phyloP scores from a whole-genome alignment of 2,329 filamentous ascomycete genomes.

The Lachnellula hyalina region DNA sequence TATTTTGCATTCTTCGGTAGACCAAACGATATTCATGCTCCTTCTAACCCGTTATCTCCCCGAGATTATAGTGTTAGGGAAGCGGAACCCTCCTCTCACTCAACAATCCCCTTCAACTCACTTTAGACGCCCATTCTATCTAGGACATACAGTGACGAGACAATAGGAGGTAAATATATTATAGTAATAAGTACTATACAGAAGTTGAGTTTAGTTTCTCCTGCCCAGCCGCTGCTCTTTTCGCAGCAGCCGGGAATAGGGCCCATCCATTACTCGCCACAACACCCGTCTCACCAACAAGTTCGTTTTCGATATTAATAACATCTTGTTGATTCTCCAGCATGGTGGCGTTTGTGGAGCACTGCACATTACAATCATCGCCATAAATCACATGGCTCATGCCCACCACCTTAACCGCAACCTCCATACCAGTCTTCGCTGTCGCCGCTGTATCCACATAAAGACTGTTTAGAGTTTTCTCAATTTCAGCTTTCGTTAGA shows the following conservation, averaged over 20 bases:
- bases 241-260: background rate
- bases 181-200: too few species aligned
- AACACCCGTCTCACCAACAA: background rate
- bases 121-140: too few species aligned
- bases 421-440: background rate
- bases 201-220: too few species aligned
- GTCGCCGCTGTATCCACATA: conserved; percentile 1
- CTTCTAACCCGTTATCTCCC: too few species aligned
- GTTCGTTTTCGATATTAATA: background rate
- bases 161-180: too few species aligned
- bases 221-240: background rate
- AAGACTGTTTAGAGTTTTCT: background rate
- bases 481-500: background rate
- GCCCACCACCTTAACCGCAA: background rate
- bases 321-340: conserved; percentile 13
- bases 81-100: too few species aligned
- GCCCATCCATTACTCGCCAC: background rate
- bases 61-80: too few species aligned
- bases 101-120: too few species aligned
- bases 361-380: conserved; percentile 1
- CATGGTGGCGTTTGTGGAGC: background rate
- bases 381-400: background rate
- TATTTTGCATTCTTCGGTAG: too few species aligned
- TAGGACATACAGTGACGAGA: too few species aligned
- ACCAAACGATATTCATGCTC: too few species aligned